Conservation (phyloP, 148 eudicot genomes). For the Hydrangea macrophylla region DNA sequence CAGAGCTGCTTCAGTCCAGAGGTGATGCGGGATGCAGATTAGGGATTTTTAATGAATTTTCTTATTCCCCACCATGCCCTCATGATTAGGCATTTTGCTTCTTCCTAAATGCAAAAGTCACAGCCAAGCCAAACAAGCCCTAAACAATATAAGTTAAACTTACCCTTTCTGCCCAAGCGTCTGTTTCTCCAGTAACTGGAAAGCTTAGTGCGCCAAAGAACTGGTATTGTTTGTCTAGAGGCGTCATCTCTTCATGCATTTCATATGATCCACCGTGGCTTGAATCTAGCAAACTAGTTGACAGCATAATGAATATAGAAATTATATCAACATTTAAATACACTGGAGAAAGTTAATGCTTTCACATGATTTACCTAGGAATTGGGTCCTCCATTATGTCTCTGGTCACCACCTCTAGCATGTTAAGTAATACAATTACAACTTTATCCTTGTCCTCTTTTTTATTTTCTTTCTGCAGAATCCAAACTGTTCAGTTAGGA, state of each 20-base stretch:
- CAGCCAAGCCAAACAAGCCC: too few relatives aligned
- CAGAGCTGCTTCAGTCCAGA: too few relatives aligned
- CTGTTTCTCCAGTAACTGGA: conserved; percentile 55
- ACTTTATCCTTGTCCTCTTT: conserved; percentile 55
- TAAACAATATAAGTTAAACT: conserved; percentile 6
- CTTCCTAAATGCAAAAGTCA: too few relatives aligned
- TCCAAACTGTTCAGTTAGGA: not conserved
- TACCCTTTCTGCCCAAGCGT: conserved; percentile 67
- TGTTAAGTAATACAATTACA: conserved; percentile 53
- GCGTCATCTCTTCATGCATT: conserved; percentile 50
- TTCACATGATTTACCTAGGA: conserved; percentile 40
- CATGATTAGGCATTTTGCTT: too few relatives aligned
- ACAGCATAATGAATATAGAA: conserved; percentile 4
- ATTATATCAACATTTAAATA: conserved; percentile 10
- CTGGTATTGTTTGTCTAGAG: conserved; percentile 38
- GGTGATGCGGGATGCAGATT: too few relatives aligned
- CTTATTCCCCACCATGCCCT: too few relatives aligned
- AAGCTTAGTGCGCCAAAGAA: conserved; percentile 48
- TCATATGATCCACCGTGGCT: conserved; percentile 54
- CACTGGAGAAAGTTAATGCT: not conserved
- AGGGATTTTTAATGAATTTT: too few relatives aligned
- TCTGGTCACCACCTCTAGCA: conserved; percentile 67
- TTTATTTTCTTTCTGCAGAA: conserved; percentile 46
- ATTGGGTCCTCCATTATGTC: conserved; percentile 57
- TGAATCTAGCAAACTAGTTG: conserved; percentile 52